Conservation (phyloP, 495 filamentous ascomycete genomes). For the Penicillium salamii region DNA sequence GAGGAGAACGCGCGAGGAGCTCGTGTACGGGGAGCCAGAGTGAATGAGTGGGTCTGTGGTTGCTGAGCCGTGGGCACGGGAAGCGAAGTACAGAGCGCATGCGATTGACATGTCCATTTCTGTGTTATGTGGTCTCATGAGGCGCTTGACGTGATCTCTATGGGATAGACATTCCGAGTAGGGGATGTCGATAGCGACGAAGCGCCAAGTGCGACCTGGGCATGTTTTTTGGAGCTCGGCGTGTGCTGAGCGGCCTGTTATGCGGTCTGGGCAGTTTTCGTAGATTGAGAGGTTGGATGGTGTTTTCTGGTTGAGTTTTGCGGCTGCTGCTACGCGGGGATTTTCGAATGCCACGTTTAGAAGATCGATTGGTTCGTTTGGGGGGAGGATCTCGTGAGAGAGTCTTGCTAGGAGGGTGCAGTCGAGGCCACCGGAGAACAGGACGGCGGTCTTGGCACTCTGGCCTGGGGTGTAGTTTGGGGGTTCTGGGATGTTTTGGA, state of each 20-base stretch:
- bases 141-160: slow-evolving; percentile 61
- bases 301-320: slow-evolving; percentile 12
- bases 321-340: slow-evolving; percentile 60
- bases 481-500: slow-evolving; percentile 64
- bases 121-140: slow-evolving; percentile 91
- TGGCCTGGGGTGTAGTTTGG: slow-evolving; percentile 27
- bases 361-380: slow-evolving; percentile 70
- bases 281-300: slow-evolving; percentile 49
- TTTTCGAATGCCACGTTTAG: slow-evolving; percentile 98
- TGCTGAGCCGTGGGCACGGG: slow-evolving; percentile 64
- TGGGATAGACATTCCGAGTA: slow-evolving; percentile 72
- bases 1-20: slow-evolving; percentile 76
- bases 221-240: slow-evolving; percentile 70
- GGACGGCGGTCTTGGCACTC: slow-evolving; percentile 63
- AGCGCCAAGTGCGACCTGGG: slow-evolving; percentile 71
- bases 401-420: slow-evolving; percentile 85
- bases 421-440: slow-evolving; percentile 94
- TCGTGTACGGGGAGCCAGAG: slow-evolving; percentile 48
- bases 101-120: slow-evolving; percentile 99
- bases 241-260: slow-evolving; percentile 76
- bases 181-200: slow-evolving; percentile 80
- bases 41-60: background rate
- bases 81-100: slow-evolving; percentile 87
- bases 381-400: slow-evolving; percentile 72
- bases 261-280: slow-evolving; percentile 83